These are phyloP conservation scores for Aureobasidium sp. DNA, from an alignment of 2,329 filamentous ascomycete species.

Conservation along the genomic window DNA sequence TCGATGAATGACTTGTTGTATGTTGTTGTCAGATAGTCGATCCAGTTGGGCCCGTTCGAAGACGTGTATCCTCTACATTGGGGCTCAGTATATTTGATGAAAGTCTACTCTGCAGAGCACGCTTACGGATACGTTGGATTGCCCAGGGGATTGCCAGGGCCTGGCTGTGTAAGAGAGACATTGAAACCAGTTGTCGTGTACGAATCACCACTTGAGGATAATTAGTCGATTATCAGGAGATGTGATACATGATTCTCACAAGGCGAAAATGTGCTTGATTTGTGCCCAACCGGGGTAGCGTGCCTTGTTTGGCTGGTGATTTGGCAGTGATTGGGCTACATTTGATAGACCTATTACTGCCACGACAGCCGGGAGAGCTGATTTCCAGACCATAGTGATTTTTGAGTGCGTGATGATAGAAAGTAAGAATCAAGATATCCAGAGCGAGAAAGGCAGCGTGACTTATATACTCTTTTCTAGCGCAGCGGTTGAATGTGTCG, in stretches of 20 bases:
- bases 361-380: not conserved
- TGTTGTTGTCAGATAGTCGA: conserved; percentile 42
- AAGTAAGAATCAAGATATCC: not conserved
- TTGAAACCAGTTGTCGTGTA: conserved; percentile 56
- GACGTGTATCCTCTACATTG: conserved; percentile 21
- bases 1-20: conserved; percentile 41
- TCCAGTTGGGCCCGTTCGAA: conserved; percentile 46
- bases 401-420: not conserved
- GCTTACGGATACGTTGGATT: conserved; percentile 48
- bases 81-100: not conserved
- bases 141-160: conserved; percentile 49
- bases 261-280: conserved; percentile 24
- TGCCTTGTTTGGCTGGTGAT: not conserved
- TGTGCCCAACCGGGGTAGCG: conserved; percentile 22
- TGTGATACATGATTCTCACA: conserved; percentile 16
- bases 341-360: not conserved
- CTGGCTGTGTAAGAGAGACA: conserved; percentile 45
- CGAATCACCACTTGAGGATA: conserved; percentile 45
- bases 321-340: not conserved
- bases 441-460: not conserved
- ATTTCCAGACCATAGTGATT: not conserved
- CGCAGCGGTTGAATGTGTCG: not conserved
- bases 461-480: not conserved
- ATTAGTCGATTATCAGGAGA: not conserved
- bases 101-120: not conserved